Evolutionary conservation across 2,329 filamentous ascomycete species (phyloP).

Genomic region (Diaporthe citrichinensis): DNA sequence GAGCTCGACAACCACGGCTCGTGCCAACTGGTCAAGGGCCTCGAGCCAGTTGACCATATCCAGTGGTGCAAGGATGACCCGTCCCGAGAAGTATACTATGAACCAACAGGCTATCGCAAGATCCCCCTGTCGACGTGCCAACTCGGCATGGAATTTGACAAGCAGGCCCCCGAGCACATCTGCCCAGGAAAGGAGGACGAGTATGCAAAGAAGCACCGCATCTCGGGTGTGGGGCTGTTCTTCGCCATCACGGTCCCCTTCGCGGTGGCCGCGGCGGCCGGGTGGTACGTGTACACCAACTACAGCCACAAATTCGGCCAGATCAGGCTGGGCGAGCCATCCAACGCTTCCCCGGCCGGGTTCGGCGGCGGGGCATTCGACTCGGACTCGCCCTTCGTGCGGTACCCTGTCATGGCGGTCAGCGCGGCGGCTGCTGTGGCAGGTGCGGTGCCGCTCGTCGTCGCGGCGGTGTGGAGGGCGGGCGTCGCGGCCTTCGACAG

Average conservation of each 20-base stretch:
- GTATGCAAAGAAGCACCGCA: slow-evolving; percentile 78
- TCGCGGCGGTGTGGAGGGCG: slow-evolving; percentile 79
- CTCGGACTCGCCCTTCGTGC: slow-evolving; percentile 82
- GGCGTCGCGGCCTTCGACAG: slow-evolving; percentile 66
- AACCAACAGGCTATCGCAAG: slow-evolving; percentile 88
- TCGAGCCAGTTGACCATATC: slow-evolving; percentile 68
- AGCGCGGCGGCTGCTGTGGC: slow-evolving; percentile 74
- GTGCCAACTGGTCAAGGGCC: slow-evolving; percentile 82
- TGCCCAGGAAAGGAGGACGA: slow-evolving; percentile 88
- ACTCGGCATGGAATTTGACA: slow-evolving; percentile 82
- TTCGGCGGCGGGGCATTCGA: slow-evolving; percentile 65
- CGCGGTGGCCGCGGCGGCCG: slow-evolving; percentile 76
- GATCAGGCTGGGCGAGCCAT: slow-evolving; percentile 84
- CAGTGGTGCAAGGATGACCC: slow-evolving; percentile 73
- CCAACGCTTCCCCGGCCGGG: slow-evolving; percentile 48
- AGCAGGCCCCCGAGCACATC: slow-evolving; percentile 69
- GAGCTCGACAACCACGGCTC: slow-evolving; percentile 83
- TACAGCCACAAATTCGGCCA: slow-evolving; percentile 94
- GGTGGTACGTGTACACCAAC: slow-evolving; percentile 87
- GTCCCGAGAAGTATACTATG: slow-evolving; percentile 82
- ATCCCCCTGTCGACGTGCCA: slow-evolving; percentile 91
- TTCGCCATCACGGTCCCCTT: slow-evolving; percentile 87
- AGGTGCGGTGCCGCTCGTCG: slow-evolving; percentile 78
- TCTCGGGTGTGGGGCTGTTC: slow-evolving; percentile 83
- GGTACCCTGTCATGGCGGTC: slow-evolving; percentile 83